Conservation (phyloP, 495 filamentous ascomycete species). For the Aspergillus kassunensis region DNA sequence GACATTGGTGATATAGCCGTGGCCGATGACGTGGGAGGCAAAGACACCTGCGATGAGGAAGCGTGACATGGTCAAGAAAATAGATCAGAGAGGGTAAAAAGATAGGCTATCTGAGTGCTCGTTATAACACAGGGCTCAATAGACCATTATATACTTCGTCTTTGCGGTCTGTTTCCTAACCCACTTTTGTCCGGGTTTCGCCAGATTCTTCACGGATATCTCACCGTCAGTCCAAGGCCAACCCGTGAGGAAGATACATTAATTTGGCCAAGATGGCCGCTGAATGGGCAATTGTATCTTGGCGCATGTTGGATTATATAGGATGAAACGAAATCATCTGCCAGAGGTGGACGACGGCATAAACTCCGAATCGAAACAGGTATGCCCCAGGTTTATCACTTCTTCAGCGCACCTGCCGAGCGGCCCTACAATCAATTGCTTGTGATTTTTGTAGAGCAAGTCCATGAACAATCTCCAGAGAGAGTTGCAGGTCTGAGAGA, state of each 20-base stretch:
- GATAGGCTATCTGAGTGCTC: neutral
- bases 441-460: neutral
- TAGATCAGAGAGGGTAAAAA: neutral
- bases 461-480: neutral
- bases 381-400: neutral
- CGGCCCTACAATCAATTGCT: neutral
- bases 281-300: conserved; percentile 3
- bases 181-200: conserved; percentile 1
- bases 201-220: conserved; percentile 6
- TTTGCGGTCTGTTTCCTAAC: neutral
- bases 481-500: neutral
- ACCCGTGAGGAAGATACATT: neutral
- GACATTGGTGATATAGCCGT: conserved; percentile 51
- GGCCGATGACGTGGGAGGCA: conserved; percentile 31
- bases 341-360: neutral
- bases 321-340: neutral
- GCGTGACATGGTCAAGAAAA: neutral
- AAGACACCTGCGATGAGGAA: neutral
- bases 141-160: neutral
- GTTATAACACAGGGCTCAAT: neutral
- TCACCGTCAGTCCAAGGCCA: neutral
- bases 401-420: neutral
- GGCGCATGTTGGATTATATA: neutral
- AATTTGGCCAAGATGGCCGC: neutral
- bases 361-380: conserved; percentile 3